Conservation (phyloP, 495 filamentous ascomycete genomes). For the Penicillium maclennaniae region DNA sequence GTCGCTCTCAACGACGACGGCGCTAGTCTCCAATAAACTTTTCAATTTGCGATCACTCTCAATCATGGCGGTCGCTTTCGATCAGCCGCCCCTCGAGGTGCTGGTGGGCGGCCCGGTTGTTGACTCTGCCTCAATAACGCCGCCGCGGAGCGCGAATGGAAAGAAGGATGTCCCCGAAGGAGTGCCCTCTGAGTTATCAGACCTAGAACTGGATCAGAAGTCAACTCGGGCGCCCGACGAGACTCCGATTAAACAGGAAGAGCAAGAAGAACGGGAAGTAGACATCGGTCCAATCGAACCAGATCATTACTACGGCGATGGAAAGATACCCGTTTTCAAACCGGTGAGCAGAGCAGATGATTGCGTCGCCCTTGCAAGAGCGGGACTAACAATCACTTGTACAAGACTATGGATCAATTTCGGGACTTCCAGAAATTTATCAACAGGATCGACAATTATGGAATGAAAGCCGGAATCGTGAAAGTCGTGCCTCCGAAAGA, state of each 20-base stretch:
- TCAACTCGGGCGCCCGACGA: constrained; percentile 22
- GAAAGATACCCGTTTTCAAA: constrained; percentile 89
- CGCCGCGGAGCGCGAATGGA: constrained; percentile 44
- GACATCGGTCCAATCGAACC: constrained; percentile 62
- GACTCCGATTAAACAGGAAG: constrained; percentile 22
- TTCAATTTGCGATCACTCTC: constrained; percentile 11
- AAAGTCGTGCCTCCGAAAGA: constrained; percentile 93
- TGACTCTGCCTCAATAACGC: constrained; percentile 41
- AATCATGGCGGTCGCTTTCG: constrained; percentile 35
- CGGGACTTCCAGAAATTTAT: constrained; percentile 85
- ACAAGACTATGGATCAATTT: constrained; percentile 85
- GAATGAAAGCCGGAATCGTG: constrained; percentile 94
- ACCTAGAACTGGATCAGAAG: constrained; percentile 43
- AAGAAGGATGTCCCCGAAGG: constrained; percentile 43
- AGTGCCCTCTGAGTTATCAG: constrained; percentile 43
- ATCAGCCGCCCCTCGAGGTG: constrained; percentile 28
- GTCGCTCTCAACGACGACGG: constrained; percentile 46
- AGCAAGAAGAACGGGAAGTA: constrained; percentile 41
- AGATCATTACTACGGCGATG: constrained; percentile 80
- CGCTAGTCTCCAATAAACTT: constrained; percentile 15
- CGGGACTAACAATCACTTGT: constrained; percentile 14
- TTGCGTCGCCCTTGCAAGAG: neutral
- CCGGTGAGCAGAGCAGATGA: constrained; percentile 54
- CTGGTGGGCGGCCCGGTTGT: constrained; percentile 24
- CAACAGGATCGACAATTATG: constrained; percentile 83